phyloP scores from a whole-genome alignment of 805 yeast species.

The Wickerhamomyces rabaulensis region DNA sequence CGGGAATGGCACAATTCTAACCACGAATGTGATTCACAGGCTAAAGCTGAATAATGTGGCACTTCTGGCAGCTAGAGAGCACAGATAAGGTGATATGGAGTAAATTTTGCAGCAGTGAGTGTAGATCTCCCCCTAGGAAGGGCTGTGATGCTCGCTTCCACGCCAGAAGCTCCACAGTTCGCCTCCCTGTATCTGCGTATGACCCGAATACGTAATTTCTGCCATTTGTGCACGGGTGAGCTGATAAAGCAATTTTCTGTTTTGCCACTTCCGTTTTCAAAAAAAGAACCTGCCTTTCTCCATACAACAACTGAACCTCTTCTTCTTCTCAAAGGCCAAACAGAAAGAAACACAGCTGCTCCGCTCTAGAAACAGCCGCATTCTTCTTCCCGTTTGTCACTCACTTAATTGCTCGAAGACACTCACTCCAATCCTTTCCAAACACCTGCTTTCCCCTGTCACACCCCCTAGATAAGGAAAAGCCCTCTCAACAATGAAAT shows the following conservation, averaged over 20 bases:
- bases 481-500: slow-evolving; percentile 13
- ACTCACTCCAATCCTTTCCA: neutral
- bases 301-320: neutral
- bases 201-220: neutral
- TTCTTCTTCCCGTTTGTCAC: neutral
- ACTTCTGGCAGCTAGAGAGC: too few relatives aligned
- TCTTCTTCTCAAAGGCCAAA: neutral
- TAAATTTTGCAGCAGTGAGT: too few relatives aligned
- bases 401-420: neutral
- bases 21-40: too few relatives aligned
- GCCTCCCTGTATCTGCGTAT: too few relatives aligned
- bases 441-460: neutral
- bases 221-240: neutral
- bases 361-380: neutral
- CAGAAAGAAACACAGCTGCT: neutral
- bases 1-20: too few relatives aligned
- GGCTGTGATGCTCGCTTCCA: too few relatives aligned
- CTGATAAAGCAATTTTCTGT: neutral
- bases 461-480: neutral
- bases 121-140: too few relatives aligned
- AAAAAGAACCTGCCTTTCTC: neutral
- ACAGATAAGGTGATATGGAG: too few relatives aligned
- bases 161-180: too few relatives aligned
- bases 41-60: too few relatives aligned
- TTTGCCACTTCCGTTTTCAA: neutral